phyloP scores from a whole-genome alignment of 2,329 filamentous ascomycete genomes.

The Curvularia hawaiiensis region DNA sequence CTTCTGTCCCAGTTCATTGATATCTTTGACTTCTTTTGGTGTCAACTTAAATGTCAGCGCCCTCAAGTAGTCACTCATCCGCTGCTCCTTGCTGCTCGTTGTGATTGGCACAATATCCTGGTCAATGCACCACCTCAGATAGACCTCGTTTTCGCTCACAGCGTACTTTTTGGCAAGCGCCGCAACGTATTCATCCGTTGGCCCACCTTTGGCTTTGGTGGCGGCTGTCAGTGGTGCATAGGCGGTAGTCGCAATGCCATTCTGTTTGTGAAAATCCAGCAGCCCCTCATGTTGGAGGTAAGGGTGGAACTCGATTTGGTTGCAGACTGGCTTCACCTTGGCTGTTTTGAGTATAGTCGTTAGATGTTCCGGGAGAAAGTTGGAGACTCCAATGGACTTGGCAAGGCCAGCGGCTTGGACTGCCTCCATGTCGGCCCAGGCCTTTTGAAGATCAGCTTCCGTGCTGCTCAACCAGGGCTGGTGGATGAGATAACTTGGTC shows the following conservation, averaged over 20 bases:
- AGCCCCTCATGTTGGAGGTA: constrained; percentile 68
- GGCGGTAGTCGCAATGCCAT: constrained; percentile 55
- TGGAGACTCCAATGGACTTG: constrained; percentile 67
- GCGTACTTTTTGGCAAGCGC: constrained; percentile 65
- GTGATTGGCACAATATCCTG: constrained; percentile 64
- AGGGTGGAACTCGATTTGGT: constrained; percentile 73
- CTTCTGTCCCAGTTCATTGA: constrained; percentile 58
- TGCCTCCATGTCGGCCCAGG: constrained; percentile 66
- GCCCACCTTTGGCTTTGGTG: constrained; percentile 61
- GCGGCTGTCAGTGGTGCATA: constrained; percentile 57
- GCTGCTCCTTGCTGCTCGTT: constrained; percentile 64
- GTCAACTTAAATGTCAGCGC: constrained; percentile 63
- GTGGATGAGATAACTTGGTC: constrained; percentile 64
- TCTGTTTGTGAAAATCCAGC: constrained; percentile 57
- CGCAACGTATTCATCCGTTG: constrained; percentile 58
- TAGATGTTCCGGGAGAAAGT: constrained; percentile 60
- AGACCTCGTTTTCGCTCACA: constrained; percentile 62
- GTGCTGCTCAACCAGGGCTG: constrained; percentile 62
- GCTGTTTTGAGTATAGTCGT: constrained; percentile 59
- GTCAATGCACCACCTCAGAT: constrained; percentile 65
- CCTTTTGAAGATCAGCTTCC: constrained; percentile 60
- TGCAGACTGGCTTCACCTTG: constrained; percentile 64
- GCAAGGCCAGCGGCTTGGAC: constrained; percentile 62
- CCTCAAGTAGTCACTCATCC: constrained; percentile 63
- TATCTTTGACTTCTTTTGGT: constrained; percentile 59